Evolutionary conservation across 2,329 filamentous ascomycete genomes (phyloP).

Genomic region (Nemania abortiva): DNA sequence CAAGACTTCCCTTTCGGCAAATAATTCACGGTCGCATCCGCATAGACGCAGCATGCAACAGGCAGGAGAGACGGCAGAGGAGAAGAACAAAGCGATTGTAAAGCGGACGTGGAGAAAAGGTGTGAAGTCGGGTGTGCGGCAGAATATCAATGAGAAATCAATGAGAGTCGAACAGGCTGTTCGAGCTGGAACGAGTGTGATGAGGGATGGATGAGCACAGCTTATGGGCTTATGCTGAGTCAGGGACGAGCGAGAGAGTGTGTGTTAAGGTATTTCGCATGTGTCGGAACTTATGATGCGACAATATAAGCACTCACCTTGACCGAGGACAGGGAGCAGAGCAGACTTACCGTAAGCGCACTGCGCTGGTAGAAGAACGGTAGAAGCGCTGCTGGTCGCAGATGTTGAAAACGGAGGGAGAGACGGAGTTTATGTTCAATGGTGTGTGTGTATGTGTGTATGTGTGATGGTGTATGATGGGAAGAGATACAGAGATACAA

Average conservation of each 20-base stretch:
- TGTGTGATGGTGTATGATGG: no score
- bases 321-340: constrained; percentile 6
- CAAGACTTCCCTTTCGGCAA: constrained; percentile 37
- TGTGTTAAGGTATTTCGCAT: constrained; percentile 1
- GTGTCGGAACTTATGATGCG: constrained; percentile 2
- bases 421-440: not conserved
- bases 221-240: constrained; percentile 24
- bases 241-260: not conserved
- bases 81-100: constrained; percentile 23
- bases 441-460: no score
- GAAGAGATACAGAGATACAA: not conserved
- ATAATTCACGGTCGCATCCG: constrained; percentile 38
- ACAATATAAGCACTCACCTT: constrained; percentile 31
- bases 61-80: constrained; percentile 10
- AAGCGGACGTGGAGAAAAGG: constrained; percentile 6
- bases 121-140: not conserved
- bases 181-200: constrained; percentile 7
- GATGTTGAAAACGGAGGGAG: not conserved
- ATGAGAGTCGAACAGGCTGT: not conserved
- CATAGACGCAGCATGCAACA: constrained; percentile 20
- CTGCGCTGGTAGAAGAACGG: no score
- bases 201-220: constrained; percentile 8
- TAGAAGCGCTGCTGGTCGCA: not conserved
- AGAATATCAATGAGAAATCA: constrained; percentile 4
- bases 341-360: constrained; percentile 18